Conservation (phyloP, 495 filamentous ascomycete species). For the Neurospora sp. region DNA sequence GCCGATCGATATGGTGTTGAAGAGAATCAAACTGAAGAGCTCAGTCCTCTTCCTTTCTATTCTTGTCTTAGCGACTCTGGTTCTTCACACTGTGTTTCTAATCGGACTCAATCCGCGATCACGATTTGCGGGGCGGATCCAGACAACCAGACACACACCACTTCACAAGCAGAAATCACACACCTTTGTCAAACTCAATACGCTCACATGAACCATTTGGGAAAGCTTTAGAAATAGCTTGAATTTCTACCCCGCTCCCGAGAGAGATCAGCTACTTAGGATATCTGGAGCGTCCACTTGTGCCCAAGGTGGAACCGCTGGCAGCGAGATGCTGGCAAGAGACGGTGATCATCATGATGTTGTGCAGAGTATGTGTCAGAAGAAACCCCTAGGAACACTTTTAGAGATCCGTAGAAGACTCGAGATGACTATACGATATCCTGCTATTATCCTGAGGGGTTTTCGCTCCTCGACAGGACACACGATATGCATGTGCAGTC, state of each 20-base stretch:
- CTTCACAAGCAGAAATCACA: background rate
- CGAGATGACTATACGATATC: background rate
- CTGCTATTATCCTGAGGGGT: background rate
- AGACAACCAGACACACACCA: background rate
- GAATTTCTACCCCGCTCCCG: background rate
- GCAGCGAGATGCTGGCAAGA: background rate
- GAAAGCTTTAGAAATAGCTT: background rate
- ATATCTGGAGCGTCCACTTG: background rate
- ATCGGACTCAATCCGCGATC: background rate
- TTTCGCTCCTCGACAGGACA: background rate
- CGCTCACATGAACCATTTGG: background rate
- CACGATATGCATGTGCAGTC: background rate
- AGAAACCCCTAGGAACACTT: background rate
- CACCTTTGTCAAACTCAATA: background rate
- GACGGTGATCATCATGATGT: background rate
- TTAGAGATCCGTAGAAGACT: background rate
- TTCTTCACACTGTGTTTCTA: background rate
- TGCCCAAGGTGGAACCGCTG: background rate
- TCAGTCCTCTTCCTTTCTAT: background rate
- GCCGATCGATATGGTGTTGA: background rate
- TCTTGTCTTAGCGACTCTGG: background rate
- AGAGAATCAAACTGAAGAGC: background rate
- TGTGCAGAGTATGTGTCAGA: background rate
- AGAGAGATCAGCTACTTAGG: background rate
- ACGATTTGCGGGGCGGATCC: background rate